Base-by-base conservation (phyloP, 2,329 filamentous ascomycete species). In the Elsinoe arachidis region DNA sequence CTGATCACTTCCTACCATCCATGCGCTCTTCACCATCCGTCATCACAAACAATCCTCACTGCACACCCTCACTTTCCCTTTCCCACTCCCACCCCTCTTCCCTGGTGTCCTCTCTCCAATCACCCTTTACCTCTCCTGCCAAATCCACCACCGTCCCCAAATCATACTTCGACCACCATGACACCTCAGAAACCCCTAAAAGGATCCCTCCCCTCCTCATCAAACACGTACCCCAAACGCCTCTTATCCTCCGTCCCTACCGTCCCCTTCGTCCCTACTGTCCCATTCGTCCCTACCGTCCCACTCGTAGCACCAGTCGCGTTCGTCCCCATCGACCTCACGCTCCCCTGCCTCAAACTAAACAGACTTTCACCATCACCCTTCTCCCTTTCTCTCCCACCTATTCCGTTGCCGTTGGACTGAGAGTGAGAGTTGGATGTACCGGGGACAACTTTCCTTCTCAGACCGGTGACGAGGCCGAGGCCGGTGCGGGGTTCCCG, bases 131-230 rank as follows among this genome's bases (percentile, higher is more conserved):
- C n/a, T n/a, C n/a, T n/a, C n/a, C n/a, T n/a, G n/a, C n/a, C n/a
- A n/a, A n/a, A n/a, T n/a, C n/a, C n/a, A n/a, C n/a, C n/a, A n/a
- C n/a, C n/a, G n/a, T n/a, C n/a, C n/a, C n/a, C n/a, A n/a, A n/a
- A n/a, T n/a, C n/a, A n/a, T n/a, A n/a, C n/a, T n/a, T n/a, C n/a
- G n/a, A n/a, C n/a, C n/a, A n/a, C n/a, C n/a, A n/a, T n/a, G n/a
- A n/a, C n/a, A n/a, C 23, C 23, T 59, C 63, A 70, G 59, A 70
- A 70, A 14, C 68, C 68, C 58, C 63, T 66, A 61, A 72, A 72
- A 17, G 68, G 68, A 62, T 70, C 68, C 61, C 62, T 58, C 15
- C 67, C 68, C 14, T 66, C 63, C 26, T 69, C 68, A 46, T 70
- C 68, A 49, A 69, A 69, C 2, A 69, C 66, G 57, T 67, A 68